Evolutionary conservation across 192 early-diverging fungal species (phyloP).

Genomic region (Spinellus fusiger): DNA sequence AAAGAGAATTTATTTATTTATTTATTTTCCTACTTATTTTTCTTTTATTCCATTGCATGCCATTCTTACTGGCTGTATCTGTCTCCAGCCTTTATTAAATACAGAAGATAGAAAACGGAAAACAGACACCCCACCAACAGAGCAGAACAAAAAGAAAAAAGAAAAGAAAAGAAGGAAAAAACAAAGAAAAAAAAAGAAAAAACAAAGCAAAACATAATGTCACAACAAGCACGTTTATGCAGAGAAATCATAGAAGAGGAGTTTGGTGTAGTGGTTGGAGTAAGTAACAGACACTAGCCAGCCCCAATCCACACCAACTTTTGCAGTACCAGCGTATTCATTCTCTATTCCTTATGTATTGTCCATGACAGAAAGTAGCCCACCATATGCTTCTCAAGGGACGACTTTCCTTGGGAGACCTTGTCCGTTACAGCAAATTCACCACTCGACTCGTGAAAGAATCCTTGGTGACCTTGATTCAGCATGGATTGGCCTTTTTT

Average conservation of each 20-base stretch:
- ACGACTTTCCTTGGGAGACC: slow-evolving; percentile 50
- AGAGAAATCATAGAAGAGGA: slow-evolving; percentile 61
- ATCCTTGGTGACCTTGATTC: slow-evolving; percentile 75
- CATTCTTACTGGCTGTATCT: too few species aligned
- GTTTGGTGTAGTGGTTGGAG: slow-evolving; percentile 75
- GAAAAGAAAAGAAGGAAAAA: not conserved
- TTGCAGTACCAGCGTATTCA: not conserved
- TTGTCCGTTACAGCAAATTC: slow-evolving; percentile 48
- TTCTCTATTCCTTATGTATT: slow-evolving; percentile 4
- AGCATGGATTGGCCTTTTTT: slow-evolving; percentile 75
- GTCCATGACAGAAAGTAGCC: slow-evolving; percentile 53
- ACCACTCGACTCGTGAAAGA: slow-evolving; percentile 56
- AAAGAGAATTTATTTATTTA: not conserved
- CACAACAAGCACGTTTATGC: slow-evolving; percentile 21
- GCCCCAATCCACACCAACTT: not conserved
- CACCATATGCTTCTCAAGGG: slow-evolving; percentile 57
- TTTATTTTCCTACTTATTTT: not conserved
- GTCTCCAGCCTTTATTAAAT: too few species aligned
- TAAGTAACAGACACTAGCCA: slow-evolving; percentile 18
- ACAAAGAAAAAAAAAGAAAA: not conserved
- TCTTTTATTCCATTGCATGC: not conserved
- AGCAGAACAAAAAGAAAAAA: not conserved
- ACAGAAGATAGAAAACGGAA: too few species aligned
- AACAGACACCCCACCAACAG: not conserved
- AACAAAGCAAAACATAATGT: slow-evolving; percentile 6